phyloP scores from a whole-genome alignment of 225 moss, liverwort and hornwort species.

The Anthoceros angustus region DNA sequence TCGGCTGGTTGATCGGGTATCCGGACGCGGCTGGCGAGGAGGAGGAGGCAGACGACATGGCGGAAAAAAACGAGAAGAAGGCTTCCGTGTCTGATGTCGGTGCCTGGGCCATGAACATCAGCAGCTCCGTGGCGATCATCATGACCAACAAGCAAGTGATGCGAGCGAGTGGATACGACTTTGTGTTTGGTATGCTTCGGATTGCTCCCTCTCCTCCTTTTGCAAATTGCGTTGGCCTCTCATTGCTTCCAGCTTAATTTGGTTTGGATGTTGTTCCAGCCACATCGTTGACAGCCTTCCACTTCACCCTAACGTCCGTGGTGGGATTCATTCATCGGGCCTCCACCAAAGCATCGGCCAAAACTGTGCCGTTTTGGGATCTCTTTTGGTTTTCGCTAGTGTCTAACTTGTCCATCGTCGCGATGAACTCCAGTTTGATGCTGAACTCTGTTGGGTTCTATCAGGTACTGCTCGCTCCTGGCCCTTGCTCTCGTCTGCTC shows the following conservation, averaged over 20 bases:
- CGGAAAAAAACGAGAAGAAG: constrained; percentile 18
- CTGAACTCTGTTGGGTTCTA: constrained; percentile 57
- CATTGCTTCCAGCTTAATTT: background rate
- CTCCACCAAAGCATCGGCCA: constrained; percentile 33
- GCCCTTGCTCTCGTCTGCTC: background rate
- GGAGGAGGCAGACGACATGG: background rate
- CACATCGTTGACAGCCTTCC: constrained; percentile 51
- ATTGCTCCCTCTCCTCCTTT: background rate
- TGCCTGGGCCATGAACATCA: constrained; percentile 90
- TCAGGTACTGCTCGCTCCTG: constrained; percentile 18
- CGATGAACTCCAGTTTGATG: constrained; percentile 65
- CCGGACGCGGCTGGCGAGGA: background rate
- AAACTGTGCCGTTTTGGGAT: constrained; percentile 48
- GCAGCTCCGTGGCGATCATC: constrained; percentile 95
- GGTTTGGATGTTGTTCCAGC: constrained; percentile 15
- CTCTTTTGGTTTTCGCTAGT: constrained; percentile 45
- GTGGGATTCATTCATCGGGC: constrained; percentile 44
- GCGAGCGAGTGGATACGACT: constrained; percentile 52
- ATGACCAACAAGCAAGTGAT: constrained; percentile 99
- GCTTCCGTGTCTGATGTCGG: constrained; percentile 57
- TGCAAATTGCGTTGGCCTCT: background rate
- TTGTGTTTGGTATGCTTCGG: constrained; percentile 61
- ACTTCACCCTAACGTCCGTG: constrained; percentile 42
- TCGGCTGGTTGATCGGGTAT: background rate
- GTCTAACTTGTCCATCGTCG: constrained; percentile 50